phyloP scores from a whole-genome alignment of 2,329 filamentous ascomycete genomes.

The Phyllosticta ampelicida region DNA sequence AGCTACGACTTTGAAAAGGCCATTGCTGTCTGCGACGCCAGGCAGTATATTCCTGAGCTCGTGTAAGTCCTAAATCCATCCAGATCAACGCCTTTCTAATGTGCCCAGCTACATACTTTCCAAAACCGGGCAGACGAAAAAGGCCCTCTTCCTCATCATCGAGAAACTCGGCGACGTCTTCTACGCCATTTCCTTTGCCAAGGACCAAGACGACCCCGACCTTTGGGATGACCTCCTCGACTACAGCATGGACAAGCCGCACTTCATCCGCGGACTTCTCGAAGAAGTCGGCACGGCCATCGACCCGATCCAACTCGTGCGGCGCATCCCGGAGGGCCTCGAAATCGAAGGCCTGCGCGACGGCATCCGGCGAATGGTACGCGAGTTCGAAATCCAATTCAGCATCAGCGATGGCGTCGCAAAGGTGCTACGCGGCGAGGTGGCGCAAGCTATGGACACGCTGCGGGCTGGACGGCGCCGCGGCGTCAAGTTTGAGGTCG shows the following conservation, averaged over 20 bases:
- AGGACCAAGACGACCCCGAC: conserved; percentile 82
- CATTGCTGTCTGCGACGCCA: conserved; percentile 65
- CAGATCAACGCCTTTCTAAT: conserved; percentile 14
- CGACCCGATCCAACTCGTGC: conserved; percentile 80
- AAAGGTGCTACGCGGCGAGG: conserved; percentile 75
- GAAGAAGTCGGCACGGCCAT: conserved; percentile 92
- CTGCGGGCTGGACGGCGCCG: conserved; percentile 69
- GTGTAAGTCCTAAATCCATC: conserved; percentile 40
- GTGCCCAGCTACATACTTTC: conserved; percentile 61
- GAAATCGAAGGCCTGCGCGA: conserved; percentile 86
- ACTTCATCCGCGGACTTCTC: conserved; percentile 82
- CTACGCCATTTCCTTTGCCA: conserved; percentile 88
- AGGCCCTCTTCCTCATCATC: conserved; percentile 85
- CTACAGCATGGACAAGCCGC: conserved; percentile 96
- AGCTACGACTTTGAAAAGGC: conserved; percentile 80
- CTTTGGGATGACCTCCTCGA: conserved; percentile 91
- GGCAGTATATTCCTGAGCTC: conserved; percentile 80
- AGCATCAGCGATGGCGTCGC: conserved; percentile 88
- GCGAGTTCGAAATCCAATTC: conserved; percentile 91
- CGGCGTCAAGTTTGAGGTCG: conserved; percentile 81
- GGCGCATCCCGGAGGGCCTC: conserved; percentile 82
- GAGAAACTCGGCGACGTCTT: conserved; percentile 84
- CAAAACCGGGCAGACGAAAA: conserved; percentile 88
- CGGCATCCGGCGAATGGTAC: conserved; percentile 80
- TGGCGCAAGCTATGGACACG: conserved; percentile 70